Base-by-base conservation (phyloP, 768 basidiomycete genomes). In the Melanogaster broomeanus region DNA sequence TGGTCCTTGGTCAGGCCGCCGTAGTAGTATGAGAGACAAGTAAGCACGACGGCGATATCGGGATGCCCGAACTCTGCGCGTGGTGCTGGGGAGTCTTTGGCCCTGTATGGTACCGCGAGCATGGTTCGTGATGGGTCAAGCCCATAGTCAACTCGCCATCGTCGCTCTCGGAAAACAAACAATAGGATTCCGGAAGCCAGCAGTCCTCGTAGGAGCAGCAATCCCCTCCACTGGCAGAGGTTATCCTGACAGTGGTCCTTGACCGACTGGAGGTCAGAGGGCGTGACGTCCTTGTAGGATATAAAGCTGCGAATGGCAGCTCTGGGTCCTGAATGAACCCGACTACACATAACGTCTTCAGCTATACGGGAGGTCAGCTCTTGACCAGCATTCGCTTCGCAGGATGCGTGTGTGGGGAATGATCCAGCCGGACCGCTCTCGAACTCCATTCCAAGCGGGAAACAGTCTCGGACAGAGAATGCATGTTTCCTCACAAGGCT, bases 141-240 rank as follows among this genome's bases (percentile, higher is more conserved):
- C 2, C 81, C 80, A 53, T 78, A 82, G 40, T 82, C 75, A 0
- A 82, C 80, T 27, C 80, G 60, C 77, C 78, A 82, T 11, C 78
- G 71, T 41, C 66, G 69, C 16, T 72, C 65, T 27, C 59, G 61
- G 0, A 82, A 59, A 1, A 63, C 61, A 42, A 73, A 72, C 2
- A 62, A 34, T 2, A 82, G 62, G 9, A 82, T 71, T 0, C 74
- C 76, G 1, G 67, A 61, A 0, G 66, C 72, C 28, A 82, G 48
- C 2, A 81, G 61, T 2, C 80, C 80, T 1, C 79, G 74, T 9
- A 77, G 64, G 2, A 80, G 64, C 1, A 82, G 66, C 13, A 81
- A 46, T 27, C 60, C 55, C 16, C 60, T 64, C 74, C 76, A 77
- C n/a, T n/a, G n/a, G n/a, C n/a, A 4, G 63, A 48, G 12, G 39